Evolutionary conservation across 2,329 filamentous ascomycete genomes (phyloP).

Genomic region (Neofusicoccum umdonicola): DNA sequence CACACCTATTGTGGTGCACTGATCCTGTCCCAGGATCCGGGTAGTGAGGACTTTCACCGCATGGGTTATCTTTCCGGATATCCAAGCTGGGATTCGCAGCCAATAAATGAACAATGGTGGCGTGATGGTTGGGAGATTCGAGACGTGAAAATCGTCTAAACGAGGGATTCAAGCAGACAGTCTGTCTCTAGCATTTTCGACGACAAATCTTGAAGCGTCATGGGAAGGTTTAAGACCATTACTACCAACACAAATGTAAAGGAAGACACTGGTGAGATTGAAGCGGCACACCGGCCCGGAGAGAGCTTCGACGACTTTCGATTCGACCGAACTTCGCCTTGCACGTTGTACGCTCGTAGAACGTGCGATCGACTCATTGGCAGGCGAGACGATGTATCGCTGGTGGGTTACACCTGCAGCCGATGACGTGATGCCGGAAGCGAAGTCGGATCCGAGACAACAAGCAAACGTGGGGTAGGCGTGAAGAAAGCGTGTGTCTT

Average conservation of each 20-base stretch:
- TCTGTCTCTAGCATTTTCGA: too few relatives aligned
- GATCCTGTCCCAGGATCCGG: not conserved
- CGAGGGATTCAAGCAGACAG: too few relatives aligned
- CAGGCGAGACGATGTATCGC: not conserved
- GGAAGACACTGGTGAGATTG: too few relatives aligned
- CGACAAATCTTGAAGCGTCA: too few relatives aligned
- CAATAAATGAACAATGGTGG: not conserved
- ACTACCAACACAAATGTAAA: too few relatives aligned
- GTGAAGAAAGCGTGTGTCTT: not conserved
- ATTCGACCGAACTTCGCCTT: not conserved
- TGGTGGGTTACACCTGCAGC: not conserved
- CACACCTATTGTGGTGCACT: not conserved
- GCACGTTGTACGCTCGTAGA: not conserved
- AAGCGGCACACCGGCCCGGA: too few relatives aligned
- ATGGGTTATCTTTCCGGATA: not conserved
- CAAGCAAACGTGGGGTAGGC: not conserved
- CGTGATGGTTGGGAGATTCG: not conserved
- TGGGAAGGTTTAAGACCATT: too few relatives aligned
- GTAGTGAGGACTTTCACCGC: not conserved
- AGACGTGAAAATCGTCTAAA: not conserved
- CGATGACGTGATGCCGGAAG: not conserved
- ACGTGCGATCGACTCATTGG: not conserved
- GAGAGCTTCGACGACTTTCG: too few relatives aligned
- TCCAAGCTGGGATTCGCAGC: not conserved
- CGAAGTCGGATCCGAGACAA: not conserved